Evolutionary conservation across 805 yeast species (phyloP), one percentile per base, ranked within the genome.

Genomic region (Saccharomycopsis schoenii): DNA sequence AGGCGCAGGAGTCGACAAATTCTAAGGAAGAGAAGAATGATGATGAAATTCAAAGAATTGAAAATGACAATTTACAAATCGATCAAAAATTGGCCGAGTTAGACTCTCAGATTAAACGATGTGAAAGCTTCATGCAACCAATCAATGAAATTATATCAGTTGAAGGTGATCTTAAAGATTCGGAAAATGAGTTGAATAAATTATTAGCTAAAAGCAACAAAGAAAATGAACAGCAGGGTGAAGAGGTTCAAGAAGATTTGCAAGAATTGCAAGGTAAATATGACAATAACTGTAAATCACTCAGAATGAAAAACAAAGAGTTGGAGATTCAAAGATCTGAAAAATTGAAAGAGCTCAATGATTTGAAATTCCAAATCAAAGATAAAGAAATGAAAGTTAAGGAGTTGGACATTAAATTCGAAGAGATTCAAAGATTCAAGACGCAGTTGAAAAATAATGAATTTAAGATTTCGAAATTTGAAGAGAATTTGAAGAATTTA

Each of bases 361-460:
- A 74, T 14, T 65, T 83, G 24, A 86, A 85, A 61, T 77, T 73
- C 40, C 70, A 71, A 41, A 70, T 84, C 14, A 83, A 83, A 61
- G 88, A 84, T 65, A 76, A 78, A 59, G 75, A 76, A 66, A 69
- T 86, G 54, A 66, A 68, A 2, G 79, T 88, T 29, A 80, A 82
- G 65, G 77, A 79, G 54, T 68, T 83, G 60, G 88, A 85, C 66
- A 76, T 74, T 56, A 72, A 82, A 4, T 72, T 82, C 37, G 68
- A 77, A 55, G 86, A 83, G 61, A 74, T 77, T 41, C 72, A 72
- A 21, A 76, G 73, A 59, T 67, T 80, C 59, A 71, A 73, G 59
- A 73, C 67, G 25, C 67, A 75, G 2, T 72, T 83, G 6, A 66
- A 67, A 1, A 81, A 76, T 17, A 68, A 71, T 15, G 73, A 72